Conservation (phyloP, 495 filamentous ascomycete genomes). For the Umbilicaria muhlenbergii region DNA sequence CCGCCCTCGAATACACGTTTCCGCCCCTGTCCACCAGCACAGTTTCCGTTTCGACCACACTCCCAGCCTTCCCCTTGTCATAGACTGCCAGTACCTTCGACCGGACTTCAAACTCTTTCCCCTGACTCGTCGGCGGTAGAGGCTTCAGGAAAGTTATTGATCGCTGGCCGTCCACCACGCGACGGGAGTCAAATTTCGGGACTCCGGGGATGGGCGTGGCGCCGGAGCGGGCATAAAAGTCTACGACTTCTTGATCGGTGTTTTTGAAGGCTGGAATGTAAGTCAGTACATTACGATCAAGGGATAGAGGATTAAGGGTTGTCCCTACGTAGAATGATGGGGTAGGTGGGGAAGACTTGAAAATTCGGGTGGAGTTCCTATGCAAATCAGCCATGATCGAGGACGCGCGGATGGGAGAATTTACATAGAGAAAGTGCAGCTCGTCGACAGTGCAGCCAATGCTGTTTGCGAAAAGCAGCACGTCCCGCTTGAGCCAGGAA, state of each 20-base stretch:
- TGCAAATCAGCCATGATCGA: conserved; percentile 7
- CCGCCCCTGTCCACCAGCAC: conserved; percentile 56
- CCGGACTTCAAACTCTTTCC: conserved; percentile 59
- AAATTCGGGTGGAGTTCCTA: conserved; percentile 76
- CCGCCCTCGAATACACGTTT: conserved; percentile 54
- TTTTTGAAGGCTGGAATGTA: conserved; percentile 57
- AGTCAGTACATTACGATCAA: not conserved
- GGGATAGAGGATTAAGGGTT: not conserved
- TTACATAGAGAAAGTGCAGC: conserved; percentile 78
- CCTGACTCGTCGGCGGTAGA: conserved; percentile 55
- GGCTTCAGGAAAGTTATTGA: conserved; percentile 62
- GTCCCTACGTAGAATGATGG: conserved; percentile 58
- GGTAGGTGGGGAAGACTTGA: conserved; percentile 74
- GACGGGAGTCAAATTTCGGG: conserved; percentile 57
- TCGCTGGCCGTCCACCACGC: conserved; percentile 77
- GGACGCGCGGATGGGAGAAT: conserved; percentile 9
- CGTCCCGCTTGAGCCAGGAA: conserved; percentile 74
- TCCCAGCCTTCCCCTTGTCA: conserved; percentile 78
- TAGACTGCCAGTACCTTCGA: conserved; percentile 75
- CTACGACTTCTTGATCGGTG: conserved; percentile 59
- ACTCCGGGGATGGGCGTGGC: conserved; percentile 54
- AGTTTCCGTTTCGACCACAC: conserved; percentile 67
- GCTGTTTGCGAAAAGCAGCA: conserved; percentile 72
- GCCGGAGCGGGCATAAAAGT: conserved; percentile 59
- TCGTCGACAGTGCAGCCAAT: conserved; percentile 75